Evolutionary conservation across 331 rosid species (phyloP).

Genomic region (Pyrus hybrid): DNA sequence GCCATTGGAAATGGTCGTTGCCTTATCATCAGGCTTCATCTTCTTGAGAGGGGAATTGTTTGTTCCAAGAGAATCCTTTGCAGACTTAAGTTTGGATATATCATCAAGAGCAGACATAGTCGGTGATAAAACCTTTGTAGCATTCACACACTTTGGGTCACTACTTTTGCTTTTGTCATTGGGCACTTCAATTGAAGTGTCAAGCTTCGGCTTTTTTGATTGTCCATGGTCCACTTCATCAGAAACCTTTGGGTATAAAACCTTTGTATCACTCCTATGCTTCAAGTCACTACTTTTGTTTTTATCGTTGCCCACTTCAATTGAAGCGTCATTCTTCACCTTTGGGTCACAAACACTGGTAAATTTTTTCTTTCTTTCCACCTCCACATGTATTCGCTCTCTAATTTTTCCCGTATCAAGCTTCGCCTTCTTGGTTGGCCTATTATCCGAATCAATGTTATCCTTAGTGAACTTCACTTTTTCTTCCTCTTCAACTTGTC

Average conservation of each 20-base stretch:
- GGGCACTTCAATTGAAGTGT: slow-evolving; percentile 18
- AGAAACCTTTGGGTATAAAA: neutral
- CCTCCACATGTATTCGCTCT: neutral
- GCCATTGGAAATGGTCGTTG: slow-evolving; percentile 2
- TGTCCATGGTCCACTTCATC: slow-evolving; percentile 23
- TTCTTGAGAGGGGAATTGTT: slow-evolving; percentile 36
- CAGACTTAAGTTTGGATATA: slow-evolving; percentile 14
- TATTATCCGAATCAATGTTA: slow-evolving; percentile 19
- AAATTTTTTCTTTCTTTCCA: neutral
- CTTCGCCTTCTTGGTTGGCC: slow-evolving; percentile 37
- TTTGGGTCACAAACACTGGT: too few relatives aligned
- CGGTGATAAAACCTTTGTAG: slow-evolving; percentile 12
- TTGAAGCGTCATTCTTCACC: too few relatives aligned
- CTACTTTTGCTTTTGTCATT: slow-evolving; percentile 12
- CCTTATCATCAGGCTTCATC: slow-evolving; percentile 31
- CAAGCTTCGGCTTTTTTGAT: slow-evolving; percentile 28
- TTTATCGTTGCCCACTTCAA: too few relatives aligned
- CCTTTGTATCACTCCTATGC: too few relatives aligned
- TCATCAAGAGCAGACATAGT: slow-evolving; percentile 18
- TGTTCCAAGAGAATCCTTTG: slow-evolving; percentile 17
- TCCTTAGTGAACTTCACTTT: slow-evolving; percentile 12
- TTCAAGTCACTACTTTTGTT: too few relatives aligned
- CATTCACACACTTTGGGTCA: slow-evolving; percentile 9
- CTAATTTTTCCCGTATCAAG: neutral
- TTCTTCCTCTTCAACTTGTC: slow-evolving; percentile 5